Evolutionary conservation across 2,329 filamentous ascomycete species (phyloP).

Genomic region (Pseudogymnoascus sp.): DNA sequence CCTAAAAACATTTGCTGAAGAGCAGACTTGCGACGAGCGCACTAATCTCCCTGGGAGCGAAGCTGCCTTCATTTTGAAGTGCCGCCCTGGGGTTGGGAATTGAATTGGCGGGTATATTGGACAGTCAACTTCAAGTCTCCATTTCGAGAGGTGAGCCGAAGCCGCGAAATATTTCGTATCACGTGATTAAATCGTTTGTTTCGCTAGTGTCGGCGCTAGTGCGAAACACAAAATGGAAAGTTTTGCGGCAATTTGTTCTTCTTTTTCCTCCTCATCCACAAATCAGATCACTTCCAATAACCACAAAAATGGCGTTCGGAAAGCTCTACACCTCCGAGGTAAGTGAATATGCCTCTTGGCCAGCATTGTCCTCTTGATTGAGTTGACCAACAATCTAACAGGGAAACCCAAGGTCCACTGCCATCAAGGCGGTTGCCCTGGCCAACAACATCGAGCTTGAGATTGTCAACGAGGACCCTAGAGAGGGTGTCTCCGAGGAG

Average conservation of each 20-base stretch:
- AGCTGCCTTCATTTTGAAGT: constrained; percentile 25
- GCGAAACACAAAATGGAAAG: constrained; percentile 4
- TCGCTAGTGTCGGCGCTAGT: constrained; percentile 5
- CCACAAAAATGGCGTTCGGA: constrained; percentile 78
- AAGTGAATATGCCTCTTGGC: constrained; percentile 27
- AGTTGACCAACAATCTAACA: constrained; percentile 33
- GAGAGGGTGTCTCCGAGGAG: constrained; percentile 59
- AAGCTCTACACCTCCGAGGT: constrained; percentile 89
- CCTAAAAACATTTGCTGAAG: neutral
- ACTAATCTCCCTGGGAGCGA: constrained; percentile 22
- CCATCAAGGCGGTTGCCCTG: constrained; percentile 90
- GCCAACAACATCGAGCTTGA: constrained; percentile 92
- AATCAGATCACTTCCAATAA: constrained; percentile 3
- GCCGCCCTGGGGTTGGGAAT: constrained; percentile 5
- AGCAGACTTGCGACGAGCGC: constrained; percentile 10
- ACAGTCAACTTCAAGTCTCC: neutral
- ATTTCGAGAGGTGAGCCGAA: neutral
- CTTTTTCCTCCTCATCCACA: constrained; percentile 8
- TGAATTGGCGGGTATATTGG: constrained; percentile 5
- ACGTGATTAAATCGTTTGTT: neutral
- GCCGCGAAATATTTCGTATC: constrained; percentile 6
- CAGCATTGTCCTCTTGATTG: constrained; percentile 19
- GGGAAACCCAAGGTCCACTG: constrained; percentile 83
- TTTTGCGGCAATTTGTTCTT: constrained; percentile 2
- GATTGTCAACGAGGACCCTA: constrained; percentile 62